Evolutionary conservation across 78 protist species (phyloP), one percentile per base, ranked within the genome.

Genomic region (Chrysochromulina parva): DNA sequence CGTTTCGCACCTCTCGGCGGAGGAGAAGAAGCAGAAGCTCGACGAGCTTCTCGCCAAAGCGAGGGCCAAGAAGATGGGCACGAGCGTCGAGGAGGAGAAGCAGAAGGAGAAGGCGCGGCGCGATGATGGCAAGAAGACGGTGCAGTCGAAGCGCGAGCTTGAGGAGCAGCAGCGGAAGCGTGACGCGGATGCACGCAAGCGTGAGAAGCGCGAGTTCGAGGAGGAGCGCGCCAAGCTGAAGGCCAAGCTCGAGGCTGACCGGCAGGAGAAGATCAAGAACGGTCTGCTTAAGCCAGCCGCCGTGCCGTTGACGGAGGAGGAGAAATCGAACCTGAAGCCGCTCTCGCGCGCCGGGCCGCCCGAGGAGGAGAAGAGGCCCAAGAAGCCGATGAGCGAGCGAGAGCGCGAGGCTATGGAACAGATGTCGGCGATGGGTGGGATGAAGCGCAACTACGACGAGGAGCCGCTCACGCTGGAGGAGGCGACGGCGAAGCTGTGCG

Each of bases 141-240:
- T 48, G 57, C 3, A 16, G 26, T 5, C 84, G 0, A 10, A 7
- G 55, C 52, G 52, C 3, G 84, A 74, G 14, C 55, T 16, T 54
- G 47, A 74, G 84, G 84, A 74, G n/a, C 55, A 13, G 84, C 84
- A 71, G 81, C 81, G 81, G 13, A 71, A 71, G 81, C 81, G 81
- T 13, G 81, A 71, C 81, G 7, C 7, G 16, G 81, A 71, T 50
- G 81, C 81, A 26, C 81, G 81, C 22, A 1, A 47, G 81, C 17
- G 38, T 3, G 81, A 71, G 81, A 71, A 71, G 81, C 54, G 38
- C 28, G 81, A 71, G 16, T 13, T 20, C 53, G 20, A 20, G 20
- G 26, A 9, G 13, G 28, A 71, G 28, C 81, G 81, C 54, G 20
- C 2, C 13, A 20, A 71, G 13, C 53, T 71, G 81, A 50, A 54